Conservation (phyloP, 176 grass and related monocot species). For the Oryza glaberrima region DNA sequence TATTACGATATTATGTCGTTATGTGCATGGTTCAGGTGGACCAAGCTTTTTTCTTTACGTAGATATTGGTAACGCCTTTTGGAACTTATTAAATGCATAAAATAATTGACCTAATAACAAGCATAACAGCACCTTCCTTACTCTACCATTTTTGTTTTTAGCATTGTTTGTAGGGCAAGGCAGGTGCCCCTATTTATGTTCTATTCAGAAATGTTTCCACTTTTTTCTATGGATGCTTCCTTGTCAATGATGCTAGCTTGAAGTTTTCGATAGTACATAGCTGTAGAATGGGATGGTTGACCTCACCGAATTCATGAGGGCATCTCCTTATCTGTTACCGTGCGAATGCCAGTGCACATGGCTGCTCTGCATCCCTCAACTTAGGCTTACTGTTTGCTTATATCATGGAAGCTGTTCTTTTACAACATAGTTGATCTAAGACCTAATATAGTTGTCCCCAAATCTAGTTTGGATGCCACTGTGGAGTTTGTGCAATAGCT, state of each 20-base stretch:
- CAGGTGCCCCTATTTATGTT: constrained; percentile 25
- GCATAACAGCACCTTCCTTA: background rate
- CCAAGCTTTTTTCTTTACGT: background rate
- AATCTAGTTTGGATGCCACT: constrained; percentile 1
- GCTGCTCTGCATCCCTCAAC: background rate
- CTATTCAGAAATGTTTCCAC: background rate
- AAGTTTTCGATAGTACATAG: background rate
- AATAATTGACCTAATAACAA: background rate
- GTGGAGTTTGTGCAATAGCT: background rate
- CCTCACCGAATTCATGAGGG: no score
- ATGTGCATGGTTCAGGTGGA: background rate
- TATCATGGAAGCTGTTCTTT: background rate
- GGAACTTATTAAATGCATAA: constrained; percentile 16
- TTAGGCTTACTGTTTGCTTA: background rate
- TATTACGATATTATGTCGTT: background rate
- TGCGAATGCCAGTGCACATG: background rate
- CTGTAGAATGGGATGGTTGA: background rate
- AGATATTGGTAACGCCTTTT: background rate
- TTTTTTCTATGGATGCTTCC: constrained; percentile 13
- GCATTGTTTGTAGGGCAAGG: constrained; percentile 5
- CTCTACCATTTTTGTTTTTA: background rate
- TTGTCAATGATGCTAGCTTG: constrained; percentile 20
- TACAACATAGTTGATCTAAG: background rate
- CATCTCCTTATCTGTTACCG: background rate
- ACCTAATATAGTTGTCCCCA: constrained; percentile 10